Evolutionary conservation across 2,329 filamentous ascomycete species (phyloP), one percentile per base, ranked within the genome.

Genomic region (Lomentospora prolificans): DNA sequence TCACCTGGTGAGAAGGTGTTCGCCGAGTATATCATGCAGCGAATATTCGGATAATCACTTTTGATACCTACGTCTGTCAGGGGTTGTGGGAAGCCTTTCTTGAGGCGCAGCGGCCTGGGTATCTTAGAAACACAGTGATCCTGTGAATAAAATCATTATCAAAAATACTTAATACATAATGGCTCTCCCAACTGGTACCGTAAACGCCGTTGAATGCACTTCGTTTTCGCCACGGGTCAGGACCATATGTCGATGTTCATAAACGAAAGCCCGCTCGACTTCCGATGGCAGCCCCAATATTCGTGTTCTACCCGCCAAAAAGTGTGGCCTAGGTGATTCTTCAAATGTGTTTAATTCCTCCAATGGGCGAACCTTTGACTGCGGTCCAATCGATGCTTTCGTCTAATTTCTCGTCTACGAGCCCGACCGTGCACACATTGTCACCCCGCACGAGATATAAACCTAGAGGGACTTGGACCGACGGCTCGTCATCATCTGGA

Each of bases 381-480:
- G 95, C 85, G 19, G 80, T 78, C 94, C 94, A 99, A 72, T 96
- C 86, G 66, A 99, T 97, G 64, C 86, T 90, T 39, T 78, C 80
- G 72, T 99, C 94, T 58, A 97, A 75, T 63, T 87, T 80, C 70
- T 96, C 91, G 69, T 99, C 90, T 30, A 99, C 85, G 57, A 95
- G 75, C 2, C 94, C 94, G 57, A 94, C 88, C 14, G 95, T 79
- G 59, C 90, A 91, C 51, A 99, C 92, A 66, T 95, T 96, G 69
- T 99, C 94, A 54, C 94, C 94, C 58, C 94, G 82, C 57, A 99
- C 88, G 57, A 99, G 79, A 69, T 96, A 97, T 4, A 97, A 73
- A 1, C 94, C 94, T 59, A 96, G 82, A 3, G 87, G 84, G 17
- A 94, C 85, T 66, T 94, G 84, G 57, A 85, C 82, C 46, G 87